Conservation (phyloP, 2,329 filamentous ascomycete genomes). For the Botrytis cinerea region DNA sequence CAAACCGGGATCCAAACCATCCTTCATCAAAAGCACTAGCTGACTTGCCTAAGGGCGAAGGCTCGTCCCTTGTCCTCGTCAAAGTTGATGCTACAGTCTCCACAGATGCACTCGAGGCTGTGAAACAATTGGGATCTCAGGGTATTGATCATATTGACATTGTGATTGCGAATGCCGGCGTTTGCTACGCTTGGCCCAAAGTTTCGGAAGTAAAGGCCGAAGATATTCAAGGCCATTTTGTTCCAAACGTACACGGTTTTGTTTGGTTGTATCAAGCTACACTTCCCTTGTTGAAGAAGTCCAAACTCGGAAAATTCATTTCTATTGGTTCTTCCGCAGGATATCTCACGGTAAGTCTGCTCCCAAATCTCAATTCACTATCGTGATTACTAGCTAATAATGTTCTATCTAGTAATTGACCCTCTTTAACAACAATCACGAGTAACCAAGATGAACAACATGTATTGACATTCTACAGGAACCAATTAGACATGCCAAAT, state of each 20-base stretch:
- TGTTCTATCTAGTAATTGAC: background rate
- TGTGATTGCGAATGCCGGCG: slow-evolving; percentile 53
- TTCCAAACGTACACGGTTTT: background rate
- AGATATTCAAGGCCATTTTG: background rate
- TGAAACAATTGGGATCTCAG: slow-evolving; percentile 37
- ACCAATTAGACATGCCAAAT: background rate
- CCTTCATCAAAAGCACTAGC: slow-evolving; percentile 39
- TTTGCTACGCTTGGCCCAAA: background rate
- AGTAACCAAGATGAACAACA: background rate
- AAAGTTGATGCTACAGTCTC: slow-evolving; percentile 47
- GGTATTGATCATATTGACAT: slow-evolving; percentile 5
- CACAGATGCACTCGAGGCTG: slow-evolving; percentile 43
- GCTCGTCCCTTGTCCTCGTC: slow-evolving; percentile 46
- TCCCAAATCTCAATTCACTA: background rate
- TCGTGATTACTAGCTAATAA: background rate
- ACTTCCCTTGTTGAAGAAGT: background rate
- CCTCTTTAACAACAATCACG: background rate
- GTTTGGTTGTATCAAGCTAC: background rate
- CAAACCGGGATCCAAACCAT: slow-evolving; percentile 40
- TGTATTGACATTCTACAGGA: background rate
- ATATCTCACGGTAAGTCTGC: background rate
- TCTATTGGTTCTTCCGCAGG: background rate
- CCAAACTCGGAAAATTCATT: background rate
- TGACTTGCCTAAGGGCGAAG: slow-evolving; percentile 28
- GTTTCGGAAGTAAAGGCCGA: background rate